Conservation (phyloP, 768 basidiomycete genomes). For the Favolaschia claudopus region DNA sequence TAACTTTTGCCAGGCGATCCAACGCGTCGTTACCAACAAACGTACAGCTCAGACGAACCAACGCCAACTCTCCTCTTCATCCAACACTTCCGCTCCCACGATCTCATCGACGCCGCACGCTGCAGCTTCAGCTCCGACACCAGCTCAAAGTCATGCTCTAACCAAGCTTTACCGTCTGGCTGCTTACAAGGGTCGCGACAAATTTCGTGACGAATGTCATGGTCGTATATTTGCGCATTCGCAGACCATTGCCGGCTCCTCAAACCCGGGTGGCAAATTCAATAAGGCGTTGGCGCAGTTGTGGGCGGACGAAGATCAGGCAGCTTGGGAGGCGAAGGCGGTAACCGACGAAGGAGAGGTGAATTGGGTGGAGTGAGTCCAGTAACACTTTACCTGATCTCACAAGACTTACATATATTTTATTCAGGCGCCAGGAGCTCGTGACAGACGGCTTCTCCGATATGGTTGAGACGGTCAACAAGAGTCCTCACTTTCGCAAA, state of each 20-base stretch:
- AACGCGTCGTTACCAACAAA: conserved; percentile 19
- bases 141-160: too few species aligned
- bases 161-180: background rate
- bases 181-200: conserved; percentile 11
- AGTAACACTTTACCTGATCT: background rate
- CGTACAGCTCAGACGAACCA: background rate
- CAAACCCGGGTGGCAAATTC: conserved; percentile 14
- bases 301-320: conserved; percentile 15
- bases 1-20: conserved; percentile 4
- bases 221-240: background rate
- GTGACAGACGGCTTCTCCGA: conserved; percentile 2
- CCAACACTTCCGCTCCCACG: background rate
- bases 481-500: background rate
- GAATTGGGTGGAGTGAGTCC: conserved; percentile 17
- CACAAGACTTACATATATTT: background rate
- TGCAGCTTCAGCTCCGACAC: too few species aligned
- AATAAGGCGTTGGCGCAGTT: background rate
- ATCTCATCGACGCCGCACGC: background rate
- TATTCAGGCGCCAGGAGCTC: conserved; percentile 8
- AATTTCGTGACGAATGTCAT: conserved; percentile 5
- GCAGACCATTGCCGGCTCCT: background rate
- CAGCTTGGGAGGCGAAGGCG: background rate
- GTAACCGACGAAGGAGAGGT: background rate
- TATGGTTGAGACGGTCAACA: conserved; percentile 10
- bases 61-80: background rate